A percentile compares a stretch with the other conserved stretches of the same genome.
phyloP scores from a whole-genome alignment of 345 rosid species.

The Rhodamnia argentea region DNA sequence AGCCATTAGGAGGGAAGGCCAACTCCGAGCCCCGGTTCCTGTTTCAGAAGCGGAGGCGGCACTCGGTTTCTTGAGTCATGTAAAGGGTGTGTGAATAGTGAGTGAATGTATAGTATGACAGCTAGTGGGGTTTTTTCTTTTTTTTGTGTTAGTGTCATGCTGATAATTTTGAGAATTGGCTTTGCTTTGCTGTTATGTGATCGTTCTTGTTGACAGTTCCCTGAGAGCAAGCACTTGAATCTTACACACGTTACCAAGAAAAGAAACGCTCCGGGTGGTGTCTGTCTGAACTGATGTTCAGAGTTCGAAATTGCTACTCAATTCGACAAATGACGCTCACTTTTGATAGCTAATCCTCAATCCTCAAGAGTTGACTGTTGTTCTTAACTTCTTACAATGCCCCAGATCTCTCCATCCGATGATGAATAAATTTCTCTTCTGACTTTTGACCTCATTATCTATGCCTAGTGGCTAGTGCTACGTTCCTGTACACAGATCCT shows the following conservation, averaged over 20 bases:
- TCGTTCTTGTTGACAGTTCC: neutral
- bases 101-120: conserved; percentile 17
- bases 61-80: conserved; percentile 57
- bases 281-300: too few relatives aligned
- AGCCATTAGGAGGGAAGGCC: conserved; percentile 38
- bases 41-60: conserved; percentile 71
- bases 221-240: neutral
- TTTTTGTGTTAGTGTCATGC: neutral
- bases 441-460: too few relatives aligned
- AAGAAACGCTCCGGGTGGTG: too few relatives aligned
- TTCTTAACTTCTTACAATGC: too few relatives aligned
- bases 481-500: neutral
- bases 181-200: neutral
- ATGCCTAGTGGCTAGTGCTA: neutral
- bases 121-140: neutral
- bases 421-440: too few relatives aligned
- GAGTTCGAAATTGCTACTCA: too few relatives aligned
- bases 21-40: conserved; percentile 53
- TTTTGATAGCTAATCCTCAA: too few relatives aligned
- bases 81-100: conserved; percentile 3
- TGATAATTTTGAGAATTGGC: neutral
- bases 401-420: too few relatives aligned
- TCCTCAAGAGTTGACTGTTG: too few relatives aligned
- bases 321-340: too few relatives aligned
- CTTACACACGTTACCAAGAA: neutral